Evolutionary conservation across 2,329 filamentous ascomycete species (phyloP).

Genomic region (Phialophora chinensis): DNA sequence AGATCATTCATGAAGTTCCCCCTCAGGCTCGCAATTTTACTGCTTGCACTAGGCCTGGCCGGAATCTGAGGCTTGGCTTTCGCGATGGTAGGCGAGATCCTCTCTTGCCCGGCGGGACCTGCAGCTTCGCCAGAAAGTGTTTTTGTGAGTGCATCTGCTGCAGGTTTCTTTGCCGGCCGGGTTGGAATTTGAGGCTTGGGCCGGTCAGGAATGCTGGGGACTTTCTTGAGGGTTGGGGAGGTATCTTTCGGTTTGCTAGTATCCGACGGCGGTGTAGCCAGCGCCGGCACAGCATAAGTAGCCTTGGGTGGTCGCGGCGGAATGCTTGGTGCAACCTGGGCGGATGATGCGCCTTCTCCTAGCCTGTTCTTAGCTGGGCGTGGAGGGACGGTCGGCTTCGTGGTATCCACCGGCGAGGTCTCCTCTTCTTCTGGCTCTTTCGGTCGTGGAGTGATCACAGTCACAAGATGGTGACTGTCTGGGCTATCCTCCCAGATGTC

Average conservation of each 20-base stretch:
- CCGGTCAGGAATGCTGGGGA: constrained; percentile 61
- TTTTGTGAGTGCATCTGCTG: constrained; percentile 46
- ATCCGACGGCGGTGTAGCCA: constrained; percentile 43
- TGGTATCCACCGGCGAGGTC: constrained; percentile 37
- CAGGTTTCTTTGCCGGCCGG: constrained; percentile 63
- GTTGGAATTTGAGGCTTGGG: constrained; percentile 71
- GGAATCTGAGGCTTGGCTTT: constrained; percentile 87
- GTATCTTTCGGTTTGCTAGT: constrained; percentile 27
- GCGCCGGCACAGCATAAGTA: constrained; percentile 43
- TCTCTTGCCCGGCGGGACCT: constrained; percentile 43
- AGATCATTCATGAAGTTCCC: constrained; percentile 92
- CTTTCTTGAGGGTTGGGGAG: constrained; percentile 56
- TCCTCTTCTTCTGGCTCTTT: constrained; percentile 55
- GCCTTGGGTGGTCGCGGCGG: constrained; percentile 45
- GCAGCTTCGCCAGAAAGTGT: constrained; percentile 50
- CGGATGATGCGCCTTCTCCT: constrained; percentile 35
- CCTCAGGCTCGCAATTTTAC: constrained; percentile 89
- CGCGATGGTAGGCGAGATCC: constrained; percentile 49
- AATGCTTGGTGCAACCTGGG: constrained; percentile 39
- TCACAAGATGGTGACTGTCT: constrained; percentile 78
- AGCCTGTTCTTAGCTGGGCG: constrained; percentile 41
- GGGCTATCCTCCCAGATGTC: constrained; percentile 96
- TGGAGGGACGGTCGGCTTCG: constrained; percentile 43
- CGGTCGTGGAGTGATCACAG: constrained; percentile 67
- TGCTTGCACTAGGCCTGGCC: constrained; percentile 70